Evolutionary conservation across 2,329 filamentous ascomycete species (phyloP), one percentile per base, ranked within the genome.

Genomic region (Calycina marina): DNA sequence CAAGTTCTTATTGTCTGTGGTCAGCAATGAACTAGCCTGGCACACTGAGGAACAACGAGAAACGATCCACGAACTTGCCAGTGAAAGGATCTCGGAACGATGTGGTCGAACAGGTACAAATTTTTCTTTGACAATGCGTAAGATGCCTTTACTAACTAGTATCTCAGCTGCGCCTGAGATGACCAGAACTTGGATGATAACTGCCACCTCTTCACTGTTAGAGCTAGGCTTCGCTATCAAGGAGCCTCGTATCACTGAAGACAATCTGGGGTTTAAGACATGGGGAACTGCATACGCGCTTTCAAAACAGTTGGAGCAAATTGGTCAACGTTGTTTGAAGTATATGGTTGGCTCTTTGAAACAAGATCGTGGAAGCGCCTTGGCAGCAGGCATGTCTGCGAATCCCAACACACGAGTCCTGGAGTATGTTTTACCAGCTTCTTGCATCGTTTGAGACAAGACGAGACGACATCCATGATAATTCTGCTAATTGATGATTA

Each of bases 241-340:
- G 35, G 90, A 98, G 52, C 90, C 90, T 2, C 76, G 85, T 1
- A 62, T 96, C 35, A 93, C 83, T 0, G 80, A 80, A 5, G 88
- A 94, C 54, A 80, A 82, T 37, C 63, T 96, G 12, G 90, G 90
- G 1, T 67, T 92, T 53, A 96, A 98, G 56, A 98, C 90, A 0
- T 96, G 90, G 90, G 83, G 81, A 1, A 88, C 85, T 0, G 88
- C 85, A 0, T 92, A 85, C 49, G 67, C 92, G 2, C 72, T 96
- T 4, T 79, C 88, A 0, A 77, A 72, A 43, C 72, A 80, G 14
- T 67, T 96, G 15, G 60, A 61, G 13, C 24, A 56, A 50, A 5
- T 55, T 52, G n/a, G n/a, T n/a, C n/a, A n/a, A n/a, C n/a, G n/a
- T n/a, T n/a, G n/a, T n/a, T n/a, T n/a, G n/a, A n/a, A n/a, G n/a